Conservation (phyloP, 805 yeast species). For the Cyberlindnera misumaiensis region DNA sequence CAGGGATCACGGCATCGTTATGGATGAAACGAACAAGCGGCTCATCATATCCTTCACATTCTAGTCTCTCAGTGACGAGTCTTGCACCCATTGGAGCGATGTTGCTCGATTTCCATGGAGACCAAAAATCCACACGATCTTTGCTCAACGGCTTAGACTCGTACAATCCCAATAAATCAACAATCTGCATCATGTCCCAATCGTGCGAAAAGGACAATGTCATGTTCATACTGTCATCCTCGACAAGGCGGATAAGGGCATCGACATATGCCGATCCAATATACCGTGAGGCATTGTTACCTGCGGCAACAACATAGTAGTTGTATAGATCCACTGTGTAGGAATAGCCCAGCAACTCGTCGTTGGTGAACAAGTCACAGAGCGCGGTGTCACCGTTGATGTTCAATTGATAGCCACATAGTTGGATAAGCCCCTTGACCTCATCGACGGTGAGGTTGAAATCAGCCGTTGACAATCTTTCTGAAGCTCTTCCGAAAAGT, state of each 20-base stretch:
- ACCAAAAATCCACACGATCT: constrained; percentile 38
- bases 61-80: constrained; percentile 41
- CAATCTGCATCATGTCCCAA: constrained; percentile 51
- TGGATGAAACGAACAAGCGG: constrained; percentile 41
- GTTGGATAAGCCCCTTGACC: constrained; percentile 42
- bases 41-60: constrained; percentile 17
- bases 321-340: constrained; percentile 53
- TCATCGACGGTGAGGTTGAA: constrained; percentile 46
- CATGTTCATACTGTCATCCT: constrained; percentile 45
- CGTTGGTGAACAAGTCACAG: constrained; percentile 61
- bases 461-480: constrained; percentile 44
- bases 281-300: no score
- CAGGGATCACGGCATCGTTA: constrained; percentile 51
- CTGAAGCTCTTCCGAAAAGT: constrained; percentile 32
- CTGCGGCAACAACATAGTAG: constrained; percentile 36
- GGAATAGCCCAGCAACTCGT: constrained; percentile 56
- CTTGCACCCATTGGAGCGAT: constrained; percentile 55
- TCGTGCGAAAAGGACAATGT: constrained; percentile 76
- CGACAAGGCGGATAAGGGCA: constrained; percentile 41
- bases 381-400: constrained; percentile 60
- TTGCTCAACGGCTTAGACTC: constrained; percentile 3
- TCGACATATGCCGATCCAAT: constrained; percentile 55
- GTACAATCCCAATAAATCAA: constrained; percentile 57
- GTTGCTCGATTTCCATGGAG: constrained; percentile 41
- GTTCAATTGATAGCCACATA: constrained; percentile 74